Evolutionary conservation across 2,329 filamentous ascomycete species (phyloP).

Genomic region (Ceratocystis lukuohia): DNA sequence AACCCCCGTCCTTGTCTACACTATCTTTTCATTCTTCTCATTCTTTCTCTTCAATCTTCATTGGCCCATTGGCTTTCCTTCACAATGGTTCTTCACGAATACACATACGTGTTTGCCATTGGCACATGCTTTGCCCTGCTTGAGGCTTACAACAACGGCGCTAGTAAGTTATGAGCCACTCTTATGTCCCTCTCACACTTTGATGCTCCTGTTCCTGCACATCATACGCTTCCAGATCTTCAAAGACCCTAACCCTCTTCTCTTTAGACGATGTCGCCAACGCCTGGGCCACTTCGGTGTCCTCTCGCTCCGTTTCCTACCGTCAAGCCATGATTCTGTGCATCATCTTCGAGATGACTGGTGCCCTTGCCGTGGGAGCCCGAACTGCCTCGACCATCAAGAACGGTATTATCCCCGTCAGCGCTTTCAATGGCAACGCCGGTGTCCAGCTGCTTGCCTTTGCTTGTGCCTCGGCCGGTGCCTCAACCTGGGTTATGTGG

Average conservation of each 20-base stretch:
- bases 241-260: slow-evolving; percentile 5
- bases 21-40: neutral
- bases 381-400: slow-evolving; percentile 67
- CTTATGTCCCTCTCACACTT: neutral
- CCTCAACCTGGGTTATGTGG: slow-evolving; percentile 67
- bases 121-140: slow-evolving; percentile 65
- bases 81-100: slow-evolving; percentile 46
- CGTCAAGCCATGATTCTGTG: slow-evolving; percentile 54
- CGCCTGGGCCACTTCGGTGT: slow-evolving; percentile 68
- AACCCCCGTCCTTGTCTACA: neutral
- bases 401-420: slow-evolving; percentile 56
- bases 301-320: slow-evolving; percentile 62
- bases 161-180: slow-evolving; percentile 41
- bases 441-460: slow-evolving; percentile 57
- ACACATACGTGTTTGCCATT: slow-evolving; percentile 60
- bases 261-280: slow-evolving; percentile 66
- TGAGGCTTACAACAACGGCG: slow-evolving; percentile 67
- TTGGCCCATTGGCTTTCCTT: neutral
- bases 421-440: slow-evolving; percentile 45
- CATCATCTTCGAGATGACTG: slow-evolving; percentile 53
- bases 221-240: neutral
- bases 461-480: slow-evolving; percentile 49
- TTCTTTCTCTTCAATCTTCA: neutral
- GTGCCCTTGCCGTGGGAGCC: slow-evolving; percentile 53
- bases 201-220: neutral